Evolutionary conservation across 1,284 basidiomycete species (phyloP).

Genomic region (Ceratobasidium sp.): DNA sequence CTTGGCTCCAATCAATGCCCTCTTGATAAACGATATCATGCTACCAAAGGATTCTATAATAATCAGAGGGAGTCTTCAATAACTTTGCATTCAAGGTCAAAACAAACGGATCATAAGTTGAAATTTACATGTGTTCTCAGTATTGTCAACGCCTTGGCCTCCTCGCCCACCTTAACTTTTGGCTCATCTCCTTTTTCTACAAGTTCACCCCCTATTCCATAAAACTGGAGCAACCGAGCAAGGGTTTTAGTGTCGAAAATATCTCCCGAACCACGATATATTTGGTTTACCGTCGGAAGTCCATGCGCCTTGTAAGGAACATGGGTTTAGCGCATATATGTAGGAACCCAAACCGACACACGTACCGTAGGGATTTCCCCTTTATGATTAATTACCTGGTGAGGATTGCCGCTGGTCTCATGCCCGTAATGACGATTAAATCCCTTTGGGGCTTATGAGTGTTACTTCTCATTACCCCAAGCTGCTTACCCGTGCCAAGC

Average conservation of each 20-base stretch:
- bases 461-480: too few species aligned
- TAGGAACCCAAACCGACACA: background rate
- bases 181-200: conserved; percentile 6
- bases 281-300: background rate
- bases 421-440: background rate
- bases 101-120: too few species aligned
- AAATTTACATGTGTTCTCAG: background rate
- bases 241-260: background rate
- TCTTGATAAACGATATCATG: too few species aligned
- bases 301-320: background rate
- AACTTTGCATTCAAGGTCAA: too few species aligned
- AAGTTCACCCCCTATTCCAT: conserved; percentile 10
- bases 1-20: too few species aligned
- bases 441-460: background rate
- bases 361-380: conserved; percentile 21
- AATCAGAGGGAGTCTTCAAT: too few species aligned
- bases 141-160: background rate
- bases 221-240: conserved; percentile 11
- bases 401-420: background rate
- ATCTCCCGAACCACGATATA: too few species aligned
- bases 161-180: background rate
- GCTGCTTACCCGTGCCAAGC: background rate
- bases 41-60: too few species aligned
- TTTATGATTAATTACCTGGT: conserved; percentile 10
- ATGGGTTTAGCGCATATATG: too few species aligned